Evolutionary conservation across 768 basidiomycete genomes (phyloP).

Genomic region (Naganishia vishniacii): DNA sequence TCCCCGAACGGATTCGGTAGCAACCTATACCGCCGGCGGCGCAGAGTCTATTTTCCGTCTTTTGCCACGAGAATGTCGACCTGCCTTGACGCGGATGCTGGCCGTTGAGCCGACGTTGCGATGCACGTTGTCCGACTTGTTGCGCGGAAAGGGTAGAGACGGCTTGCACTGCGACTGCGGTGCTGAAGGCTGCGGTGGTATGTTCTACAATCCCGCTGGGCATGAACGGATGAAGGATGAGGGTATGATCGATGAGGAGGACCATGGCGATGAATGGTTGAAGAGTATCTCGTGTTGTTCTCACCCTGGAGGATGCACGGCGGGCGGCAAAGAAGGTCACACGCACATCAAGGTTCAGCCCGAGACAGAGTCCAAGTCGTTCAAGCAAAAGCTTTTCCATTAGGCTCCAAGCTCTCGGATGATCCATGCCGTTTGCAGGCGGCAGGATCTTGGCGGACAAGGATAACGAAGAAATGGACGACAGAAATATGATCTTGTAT

Average conservation of each 20-base stretch:
- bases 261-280: conserved; percentile 85
- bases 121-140: conserved; percentile 84
- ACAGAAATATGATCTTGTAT: too few relatives aligned
- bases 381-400: conserved; percentile 48
- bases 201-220: conserved; percentile 49
- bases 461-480: too few relatives aligned
- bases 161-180: conserved; percentile 77
- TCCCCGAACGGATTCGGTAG: conserved; percentile 26
- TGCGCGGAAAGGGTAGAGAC: conserved; percentile 72
- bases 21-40: conserved; percentile 64
- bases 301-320: conserved; percentile 29
- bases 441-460: too few relatives aligned
- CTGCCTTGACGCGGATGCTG: conserved; percentile 87
- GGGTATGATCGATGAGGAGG: conserved; percentile 42
- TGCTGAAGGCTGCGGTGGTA: conserved; percentile 50
- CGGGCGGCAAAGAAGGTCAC: conserved; percentile 32
- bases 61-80: conserved; percentile 84
- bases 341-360: conserved; percentile 46
- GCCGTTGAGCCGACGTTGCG: conserved; percentile 79
- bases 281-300: conserved; percentile 56
- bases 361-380: conserved; percentile 37
- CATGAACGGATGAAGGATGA: conserved; percentile 22
- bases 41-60: conserved; percentile 95
- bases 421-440: too few relatives aligned
- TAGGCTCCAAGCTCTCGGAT: conserved; percentile 14